Base-by-base conservation (phyloP, 2,329 filamentous ascomycete species). In the Botryosphaeria agaves region DNA sequence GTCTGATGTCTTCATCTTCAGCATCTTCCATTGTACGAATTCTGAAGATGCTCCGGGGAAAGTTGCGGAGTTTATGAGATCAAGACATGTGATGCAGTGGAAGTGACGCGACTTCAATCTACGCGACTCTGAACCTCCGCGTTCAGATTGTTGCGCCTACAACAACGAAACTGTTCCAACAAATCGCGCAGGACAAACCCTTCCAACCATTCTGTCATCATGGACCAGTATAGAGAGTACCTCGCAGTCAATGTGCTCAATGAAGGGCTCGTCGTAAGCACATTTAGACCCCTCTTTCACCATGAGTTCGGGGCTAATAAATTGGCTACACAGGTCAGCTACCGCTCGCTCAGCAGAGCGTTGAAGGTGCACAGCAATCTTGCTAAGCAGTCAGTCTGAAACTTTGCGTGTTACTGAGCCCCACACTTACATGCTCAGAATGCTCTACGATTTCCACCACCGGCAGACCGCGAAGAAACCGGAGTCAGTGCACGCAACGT, bases 281-380 rank as follows among this genome's bases (percentile, higher is more conserved):
- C 26, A 37, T n/a, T n/a, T n/a, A n/a, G n/a, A n/a, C n/a, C n/a
- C n/a, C n/a, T n/a, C n/a, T n/a, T n/a, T n/a, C n/a, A n/a, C n/a
- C n/a, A n/a, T n/a, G n/a, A n/a, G n/a, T n/a, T n/a, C n/a, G n/a
- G n/a, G n/a, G n/a, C n/a, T n/a, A n/a, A n/a, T n/a, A n/a, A n/a
- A n/a, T n/a, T n/a, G n/a, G n/a, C n/a, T n/a, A n/a, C n/a, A n/a
- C 45, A 92, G 84, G 66, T 93, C 45, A 92, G 81, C 30, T 95
- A 94, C 60, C 76, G 84, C 30, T 62, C 77, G 29, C 58, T 98
- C 37, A 89, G 84, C 53, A 71, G 87, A 45, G 77, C 76, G 23
- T 56, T 94, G 32, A 78, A 83, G 45, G 67, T 93, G 26, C 79
- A 94, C 50, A 76, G 80, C 51, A 89, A 91, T 48, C 62, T 69